Evolutionary conservation across 176 grass and related monocot species (phyloP), one percentile per base, ranked within the genome.

Genomic region (Cocos nucifera): DNA sequence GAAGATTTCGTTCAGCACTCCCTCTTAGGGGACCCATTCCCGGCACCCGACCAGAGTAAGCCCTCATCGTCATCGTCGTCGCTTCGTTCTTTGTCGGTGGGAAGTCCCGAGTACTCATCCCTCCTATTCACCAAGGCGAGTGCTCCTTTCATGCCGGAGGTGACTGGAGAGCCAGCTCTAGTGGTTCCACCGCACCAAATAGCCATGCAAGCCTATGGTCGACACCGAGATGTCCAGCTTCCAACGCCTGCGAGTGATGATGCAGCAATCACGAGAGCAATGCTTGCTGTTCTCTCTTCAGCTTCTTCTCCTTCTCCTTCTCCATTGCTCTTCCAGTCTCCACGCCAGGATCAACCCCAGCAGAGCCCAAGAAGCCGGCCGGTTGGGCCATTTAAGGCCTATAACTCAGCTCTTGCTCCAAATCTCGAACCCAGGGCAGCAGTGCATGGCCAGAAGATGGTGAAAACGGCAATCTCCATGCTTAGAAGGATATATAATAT

Each of bases 1-100:
- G 81, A 98, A 69, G 64, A 66, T 20, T 81, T 83, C 63, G 49
- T 85, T 19, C 73, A 78, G 49, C 72, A 82, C 28, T 69, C 75
- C 24, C 21, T 79, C 3, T 23, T 80, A 35, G 81, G 69, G 19
- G 81, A 90, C 30, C 54, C 71, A 24, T 53, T 78, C 69, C 65
- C 72, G 22, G 30, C 56, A 6, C 68, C 73, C 35, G 35, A 44
- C 10, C 32, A 35, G 6, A 44, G 35, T 12, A 44, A 14, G 8
- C 51, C 71, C 44, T 15, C 70, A 44, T 7, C 35, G 1, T 58
- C 57, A 0, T 49, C 57, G 15, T 57, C 57, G 6, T 51, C 55
- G 6, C 57, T 71, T 21, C 30, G 54, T 49, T 57, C 56, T 17
- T 18, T 26, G 18, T 60, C 57, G 19, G n/a, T 51, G 6, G 44